Evolutionary conservation across 2,329 filamentous ascomycete genomes (phyloP).

Genomic region (Penicillium sp.): DNA sequence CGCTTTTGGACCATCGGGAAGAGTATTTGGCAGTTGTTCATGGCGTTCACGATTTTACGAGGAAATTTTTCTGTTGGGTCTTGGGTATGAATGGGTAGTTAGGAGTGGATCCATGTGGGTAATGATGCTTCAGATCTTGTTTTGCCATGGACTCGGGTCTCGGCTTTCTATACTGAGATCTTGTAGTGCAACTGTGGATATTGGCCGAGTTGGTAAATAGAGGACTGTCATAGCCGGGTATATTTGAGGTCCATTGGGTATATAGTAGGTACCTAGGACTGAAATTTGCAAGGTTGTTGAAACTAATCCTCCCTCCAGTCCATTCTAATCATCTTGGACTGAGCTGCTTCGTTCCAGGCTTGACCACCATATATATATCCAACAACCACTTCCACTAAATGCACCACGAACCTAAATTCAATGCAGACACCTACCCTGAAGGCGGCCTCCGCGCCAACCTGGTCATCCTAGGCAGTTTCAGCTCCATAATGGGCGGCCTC

Average conservation of each 20-base stretch:
- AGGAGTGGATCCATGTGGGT: no score
- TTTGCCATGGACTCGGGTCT: not conserved
- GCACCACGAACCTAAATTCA: slow-evolving; percentile 23
- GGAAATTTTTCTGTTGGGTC: not conserved
- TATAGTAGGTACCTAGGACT: not conserved
- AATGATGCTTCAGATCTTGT: not conserved
- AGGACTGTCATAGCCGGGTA: no score
- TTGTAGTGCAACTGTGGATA: not conserved
- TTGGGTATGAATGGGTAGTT: not conserved
- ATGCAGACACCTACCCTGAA: slow-evolving; percentile 43
- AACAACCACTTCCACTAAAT: slow-evolving; percentile 1
- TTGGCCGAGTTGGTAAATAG: no score
- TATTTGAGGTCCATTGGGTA: not conserved
- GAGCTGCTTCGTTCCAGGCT: no score
- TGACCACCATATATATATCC: not conserved
- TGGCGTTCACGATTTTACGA: not conserved
- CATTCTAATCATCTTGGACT: not conserved
- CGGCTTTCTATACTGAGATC: not conserved
- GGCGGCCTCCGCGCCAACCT: slow-evolving; percentile 52
- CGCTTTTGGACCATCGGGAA: not conserved
- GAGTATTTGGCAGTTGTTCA: not conserved
- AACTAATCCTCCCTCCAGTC: no score
- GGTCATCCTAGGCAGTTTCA: slow-evolving; percentile 52
- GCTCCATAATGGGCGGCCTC: slow-evolving; percentile 48
- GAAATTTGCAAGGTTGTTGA: not conserved